Conservation (phyloP, 768 basidiomycete species). For the Tephrocybe rancida region DNA sequence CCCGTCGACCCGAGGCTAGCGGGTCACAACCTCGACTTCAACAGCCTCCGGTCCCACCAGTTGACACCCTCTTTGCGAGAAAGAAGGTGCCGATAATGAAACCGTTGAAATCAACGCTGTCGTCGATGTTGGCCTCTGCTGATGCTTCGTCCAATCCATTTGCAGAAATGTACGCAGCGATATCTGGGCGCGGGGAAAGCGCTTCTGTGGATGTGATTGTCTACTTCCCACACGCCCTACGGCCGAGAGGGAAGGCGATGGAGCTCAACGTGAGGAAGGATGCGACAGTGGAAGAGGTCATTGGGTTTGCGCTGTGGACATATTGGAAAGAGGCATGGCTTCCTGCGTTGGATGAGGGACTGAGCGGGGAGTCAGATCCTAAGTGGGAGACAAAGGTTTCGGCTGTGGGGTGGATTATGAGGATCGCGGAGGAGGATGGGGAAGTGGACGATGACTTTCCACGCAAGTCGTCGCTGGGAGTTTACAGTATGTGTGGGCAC, state of each 20-base stretch:
- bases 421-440: constrained; percentile 95
- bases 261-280: constrained; percentile 80
- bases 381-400: constrained; percentile 61
- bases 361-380: constrained; percentile 62
- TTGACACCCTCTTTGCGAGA: constrained; percentile 51
- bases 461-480: constrained; percentile 45
- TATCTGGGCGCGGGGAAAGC: constrained; percentile 74
- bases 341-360: constrained; percentile 73
- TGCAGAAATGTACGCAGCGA: constrained; percentile 81
- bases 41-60: constrained; percentile 16
- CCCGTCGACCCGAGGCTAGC: constrained; percentile 20
- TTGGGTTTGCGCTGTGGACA: constrained; percentile 89
- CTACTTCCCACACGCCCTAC: constrained; percentile 81
- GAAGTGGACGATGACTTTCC: constrained; percentile 99
- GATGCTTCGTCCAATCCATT: constrained; percentile 80
- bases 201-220: constrained; percentile 69
- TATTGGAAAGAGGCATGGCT: constrained; percentile 90
- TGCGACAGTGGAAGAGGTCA: constrained; percentile 92
- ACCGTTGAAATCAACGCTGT: constrained; percentile 63
- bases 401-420: constrained; percentile 88
- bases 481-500: neutral
- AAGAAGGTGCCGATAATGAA: constrained; percentile 46
- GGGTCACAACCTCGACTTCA: constrained; percentile 16
- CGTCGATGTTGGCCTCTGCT: constrained; percentile 73
- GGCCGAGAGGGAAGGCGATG: constrained; percentile 65